These are phyloP conservation scores for Trichoderma sp. DNA, from an alignment of 2,329 filamentous ascomycete species.

Conservation along the genomic window DNA sequence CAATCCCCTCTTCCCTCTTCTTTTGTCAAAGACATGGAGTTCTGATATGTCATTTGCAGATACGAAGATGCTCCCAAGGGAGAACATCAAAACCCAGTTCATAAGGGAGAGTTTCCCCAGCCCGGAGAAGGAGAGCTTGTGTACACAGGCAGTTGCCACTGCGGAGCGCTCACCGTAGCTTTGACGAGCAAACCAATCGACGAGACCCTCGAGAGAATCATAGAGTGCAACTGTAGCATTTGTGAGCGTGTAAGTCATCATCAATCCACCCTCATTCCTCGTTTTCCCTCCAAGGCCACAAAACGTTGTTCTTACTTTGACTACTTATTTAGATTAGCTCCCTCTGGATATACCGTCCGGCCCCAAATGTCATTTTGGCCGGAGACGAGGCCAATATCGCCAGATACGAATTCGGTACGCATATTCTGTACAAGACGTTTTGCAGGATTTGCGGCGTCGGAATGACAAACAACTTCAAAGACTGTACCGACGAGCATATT, in stretches of 20 bases:
- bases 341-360: constrained; percentile 51
- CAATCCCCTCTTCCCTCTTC: background rate
- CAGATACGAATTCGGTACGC: constrained; percentile 44
- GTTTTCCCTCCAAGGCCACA: background rate
- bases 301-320: background rate
- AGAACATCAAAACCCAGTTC: constrained; percentile 43
- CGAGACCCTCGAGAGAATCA: constrained; percentile 40
- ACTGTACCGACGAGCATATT: constrained; percentile 43
- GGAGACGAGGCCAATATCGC: constrained; percentile 45
- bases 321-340: constrained; percentile 44
- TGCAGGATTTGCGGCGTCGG: constrained; percentile 54
- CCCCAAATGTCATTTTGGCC: constrained; percentile 47
- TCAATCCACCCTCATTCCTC: background rate
- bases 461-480: constrained; percentile 42
- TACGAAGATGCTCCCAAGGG: constrained; percentile 45
- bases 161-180: constrained; percentile 52
- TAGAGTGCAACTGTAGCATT: constrained; percentile 58
- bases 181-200: constrained; percentile 49
- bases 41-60: constrained; percentile 34
- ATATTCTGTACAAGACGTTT: constrained; percentile 48
- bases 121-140: constrained; percentile 44
- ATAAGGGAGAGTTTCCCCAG: constrained; percentile 48
- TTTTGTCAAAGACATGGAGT: background rate
- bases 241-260: constrained; percentile 46
- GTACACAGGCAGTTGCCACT: constrained; percentile 59